phyloP scores from a whole-genome alignment of 2,329 filamentous ascomycete species.

The Xylaria sp. region DNA sequence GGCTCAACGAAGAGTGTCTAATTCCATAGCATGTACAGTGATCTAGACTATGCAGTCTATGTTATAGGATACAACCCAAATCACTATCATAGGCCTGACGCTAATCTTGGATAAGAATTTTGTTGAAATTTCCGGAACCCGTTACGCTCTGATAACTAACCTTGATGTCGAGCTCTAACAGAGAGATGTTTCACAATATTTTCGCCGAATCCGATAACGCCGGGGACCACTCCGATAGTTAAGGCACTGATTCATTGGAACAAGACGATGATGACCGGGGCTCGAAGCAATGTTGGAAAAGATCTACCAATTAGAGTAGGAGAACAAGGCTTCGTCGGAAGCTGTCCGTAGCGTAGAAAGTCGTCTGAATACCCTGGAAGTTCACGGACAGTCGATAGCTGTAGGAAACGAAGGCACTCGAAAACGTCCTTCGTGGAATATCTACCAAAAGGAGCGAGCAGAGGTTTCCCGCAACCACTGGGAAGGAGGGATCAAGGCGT shows the following conservation, averaged over 20 bases:
- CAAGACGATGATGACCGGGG: conserved; percentile 38
- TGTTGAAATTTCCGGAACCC: too few relatives aligned
- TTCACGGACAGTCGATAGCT: conserved; percentile 51
- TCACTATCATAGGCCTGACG: too few relatives aligned
- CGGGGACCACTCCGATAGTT: conserved; percentile 28
- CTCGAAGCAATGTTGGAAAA: conserved; percentile 48
- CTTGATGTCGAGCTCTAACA: too few relatives aligned
- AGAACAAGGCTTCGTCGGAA: conserved; percentile 48
- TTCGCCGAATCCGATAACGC: too few relatives aligned
- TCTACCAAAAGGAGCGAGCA: conserved; percentile 56
- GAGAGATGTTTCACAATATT: too few relatives aligned
- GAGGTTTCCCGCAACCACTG: conserved; percentile 50
- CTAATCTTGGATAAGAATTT: too few relatives aligned
- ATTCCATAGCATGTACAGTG: too few relatives aligned
- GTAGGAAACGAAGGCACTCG: conserved; percentile 34
- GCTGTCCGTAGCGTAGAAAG: conserved; percentile 49
- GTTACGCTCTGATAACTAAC: too few relatives aligned
- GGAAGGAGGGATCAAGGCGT: conserved; percentile 47
- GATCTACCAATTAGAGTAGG: conserved; percentile 48
- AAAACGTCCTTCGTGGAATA: conserved; percentile 52
- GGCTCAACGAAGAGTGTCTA: too few relatives aligned
- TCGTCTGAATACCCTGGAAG: conserved; percentile 56
- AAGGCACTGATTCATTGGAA: conserved; percentile 37
- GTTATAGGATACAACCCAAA: too few relatives aligned
- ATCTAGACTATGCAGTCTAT: too few relatives aligned